Evolutionary conservation across 352 stramenopile species (phyloP).

Genomic region (Hyaloperonospora brassicae): DNA sequence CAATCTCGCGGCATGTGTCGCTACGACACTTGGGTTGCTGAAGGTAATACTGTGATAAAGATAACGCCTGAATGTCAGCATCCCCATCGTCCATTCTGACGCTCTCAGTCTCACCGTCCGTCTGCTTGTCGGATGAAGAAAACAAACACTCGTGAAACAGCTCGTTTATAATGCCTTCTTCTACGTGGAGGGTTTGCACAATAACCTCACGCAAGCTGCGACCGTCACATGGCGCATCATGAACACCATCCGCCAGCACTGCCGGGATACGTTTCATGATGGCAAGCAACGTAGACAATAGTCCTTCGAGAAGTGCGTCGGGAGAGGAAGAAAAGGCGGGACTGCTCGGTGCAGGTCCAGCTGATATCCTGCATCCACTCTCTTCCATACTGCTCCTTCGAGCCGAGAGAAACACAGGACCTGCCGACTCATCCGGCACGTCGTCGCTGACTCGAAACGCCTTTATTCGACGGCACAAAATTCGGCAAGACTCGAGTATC

Average conservation of each 20-base stretch:
- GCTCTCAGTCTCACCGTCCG: slow-evolving; percentile 13
- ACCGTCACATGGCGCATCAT: slow-evolving; percentile 35
- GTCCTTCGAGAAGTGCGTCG: slow-evolving; percentile 43
- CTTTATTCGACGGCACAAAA: slow-evolving; percentile 45
- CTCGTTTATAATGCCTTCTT: slow-evolving; percentile 61
- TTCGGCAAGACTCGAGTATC: slow-evolving; percentile 39
- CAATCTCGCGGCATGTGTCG: slow-evolving; percentile 57
- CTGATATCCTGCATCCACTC: slow-evolving; percentile 6
- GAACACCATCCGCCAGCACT: slow-evolving; percentile 35
- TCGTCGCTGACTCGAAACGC: slow-evolving; percentile 30
- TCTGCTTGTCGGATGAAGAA: slow-evolving; percentile 35
- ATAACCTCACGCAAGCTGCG: slow-evolving; percentile 48
- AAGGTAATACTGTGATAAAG: slow-evolving; percentile 64
- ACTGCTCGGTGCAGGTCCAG: slow-evolving; percentile 5
- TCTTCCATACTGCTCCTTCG: slow-evolving; percentile 10
- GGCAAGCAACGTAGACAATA: slow-evolving; percentile 49
- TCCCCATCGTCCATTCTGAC: slow-evolving; percentile 9
- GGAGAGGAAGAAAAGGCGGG: slow-evolving; percentile 12
- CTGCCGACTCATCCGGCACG: slow-evolving; percentile 1
- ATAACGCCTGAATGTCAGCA: slow-evolving; percentile 14
- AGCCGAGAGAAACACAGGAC: slow-evolving; percentile 4
- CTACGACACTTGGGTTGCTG: slow-evolving; percentile 78
- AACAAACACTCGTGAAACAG: slow-evolving; percentile 67
- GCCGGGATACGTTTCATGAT: slow-evolving; percentile 51
- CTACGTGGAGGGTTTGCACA: slow-evolving; percentile 33